Base-by-base conservation (phyloP, 2,329 filamentous ascomycete species). In the Leptographium procerum region DNA sequence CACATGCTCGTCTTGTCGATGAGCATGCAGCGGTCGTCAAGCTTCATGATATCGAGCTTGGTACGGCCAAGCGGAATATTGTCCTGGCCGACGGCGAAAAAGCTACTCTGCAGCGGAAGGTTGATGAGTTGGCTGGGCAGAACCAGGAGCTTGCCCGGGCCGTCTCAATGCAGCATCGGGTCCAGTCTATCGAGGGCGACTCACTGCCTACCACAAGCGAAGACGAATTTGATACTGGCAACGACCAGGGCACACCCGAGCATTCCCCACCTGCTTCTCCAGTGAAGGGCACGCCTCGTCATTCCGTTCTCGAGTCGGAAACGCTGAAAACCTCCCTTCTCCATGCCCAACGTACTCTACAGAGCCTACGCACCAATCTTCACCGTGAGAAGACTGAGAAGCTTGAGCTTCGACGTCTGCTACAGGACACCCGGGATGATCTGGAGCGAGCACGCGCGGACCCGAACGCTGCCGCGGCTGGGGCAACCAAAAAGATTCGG, bases 381-480 rank as follows among this genome's bases (percentile, higher is more conserved):
- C 92, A 99, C 71, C 88, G 94, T 36, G 94, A 99, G 72, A 99
- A 97, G 84, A 96, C 92, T 0, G 94, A 99, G 72, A 99, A 96
- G 77, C 82, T 97, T 31, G 94, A 99, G 72, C 82, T 97, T 57
- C 91, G 90, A 73, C 88, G 92, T 60, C 89, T 99, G 81, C 82
- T 97, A 33, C 92, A 97, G 73, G 94, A 99, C 67, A 87, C 92
- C 28, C 85, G 91, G 40, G 94, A 99, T 69, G 94, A 99, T 67
- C 75, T 99, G 31, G 94, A 88, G 67, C 79, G 90, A 71, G 73
- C 83, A 52, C 82, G 85, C 60, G 82, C 76, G 59, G 80, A 83
- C 34, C 73, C 72, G 52, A 69, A 62, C 26, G 33, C 19, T 16
- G 5, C n/a, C 13, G 14, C 51, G 4, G 70, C 71, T 55, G 65